These are phyloP conservation scores for Botryobasidium botryosum DNA, from an alignment of 768 basidiomycete genomes.

Conservation along the genomic window DNA sequence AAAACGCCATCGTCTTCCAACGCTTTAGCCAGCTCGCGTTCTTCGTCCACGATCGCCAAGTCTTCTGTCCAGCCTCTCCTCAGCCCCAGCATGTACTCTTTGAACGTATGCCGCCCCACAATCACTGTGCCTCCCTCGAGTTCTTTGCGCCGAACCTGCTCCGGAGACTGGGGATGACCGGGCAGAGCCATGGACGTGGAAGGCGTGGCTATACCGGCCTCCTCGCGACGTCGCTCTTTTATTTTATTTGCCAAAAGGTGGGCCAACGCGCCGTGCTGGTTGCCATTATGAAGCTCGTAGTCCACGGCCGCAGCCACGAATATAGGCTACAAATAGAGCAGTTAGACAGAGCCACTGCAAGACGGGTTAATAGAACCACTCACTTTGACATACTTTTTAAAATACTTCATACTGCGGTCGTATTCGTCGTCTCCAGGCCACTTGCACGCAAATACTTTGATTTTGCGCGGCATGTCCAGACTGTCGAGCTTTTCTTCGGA, in stretches of 20 bases:
- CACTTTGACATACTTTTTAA: conserved; percentile 96
- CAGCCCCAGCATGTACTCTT: conserved; percentile 86
- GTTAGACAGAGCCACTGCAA: not conserved
- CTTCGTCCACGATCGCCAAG: conserved; percentile 47
- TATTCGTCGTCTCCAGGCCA: conserved; percentile 95
- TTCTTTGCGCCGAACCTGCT: conserved; percentile 37
- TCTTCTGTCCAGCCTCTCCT: conserved; percentile 69
- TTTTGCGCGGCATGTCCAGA: conserved; percentile 53
- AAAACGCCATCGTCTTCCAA: conserved; percentile 62
- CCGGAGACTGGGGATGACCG: conserved; percentile 24
- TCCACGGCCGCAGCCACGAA: conserved; percentile 89
- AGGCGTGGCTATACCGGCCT: conserved; percentile 44
- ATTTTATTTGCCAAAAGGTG: conserved; percentile 56
- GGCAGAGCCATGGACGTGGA: conserved; percentile 31
- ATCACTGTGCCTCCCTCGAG: conserved; percentile 74
- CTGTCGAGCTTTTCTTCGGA: conserved; percentile 49
- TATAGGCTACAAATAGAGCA: conserved; percentile 45
- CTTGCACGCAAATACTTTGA: conserved; percentile 73
- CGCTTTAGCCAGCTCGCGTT: conserved; percentile 48
- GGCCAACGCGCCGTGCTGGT: conserved; percentile 75
- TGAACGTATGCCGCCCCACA: conserved; percentile 77
- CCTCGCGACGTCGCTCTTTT: conserved; percentile 47
- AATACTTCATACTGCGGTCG: conserved; percentile 68
- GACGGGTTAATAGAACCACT: conserved; percentile 9
- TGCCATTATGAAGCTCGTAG: conserved; percentile 68